phyloP scores from a whole-genome alignment of 1,284 basidiomycete genomes.

The Ceratobasidium sp. region DNA sequence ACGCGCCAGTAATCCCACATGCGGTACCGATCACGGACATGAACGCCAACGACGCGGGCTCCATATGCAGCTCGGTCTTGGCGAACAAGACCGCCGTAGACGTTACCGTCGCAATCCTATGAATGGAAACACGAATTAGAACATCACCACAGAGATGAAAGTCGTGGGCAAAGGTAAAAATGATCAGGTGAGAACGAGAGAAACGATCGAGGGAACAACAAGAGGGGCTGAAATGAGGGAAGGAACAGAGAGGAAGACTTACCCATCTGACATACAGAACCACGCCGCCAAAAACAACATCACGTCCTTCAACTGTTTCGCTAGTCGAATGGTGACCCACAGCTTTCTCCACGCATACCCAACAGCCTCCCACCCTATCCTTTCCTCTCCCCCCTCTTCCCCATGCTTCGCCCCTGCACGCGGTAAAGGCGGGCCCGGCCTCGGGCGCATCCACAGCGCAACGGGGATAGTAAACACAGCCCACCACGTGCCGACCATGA shows the following conservation, averaged over 20 bases:
- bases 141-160: not conserved
- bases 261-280: constrained; percentile 91
- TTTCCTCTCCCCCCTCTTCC: constrained; percentile 41
- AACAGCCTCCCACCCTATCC: constrained; percentile 59
- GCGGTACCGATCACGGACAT: constrained; percentile 75
- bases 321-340: constrained; percentile 56
- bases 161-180: not conserved
- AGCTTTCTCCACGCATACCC: constrained; percentile 72
- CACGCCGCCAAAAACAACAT: constrained; percentile 89
- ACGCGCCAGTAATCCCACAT: constrained; percentile 77
- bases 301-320: constrained; percentile 75
- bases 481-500: constrained; percentile 77
- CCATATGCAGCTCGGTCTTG: constrained; percentile 82
- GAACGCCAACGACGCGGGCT: constrained; percentile 72
- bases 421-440: constrained; percentile 46
- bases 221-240: not conserved
- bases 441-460: constrained; percentile 71
- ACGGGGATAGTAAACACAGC: constrained; percentile 80
- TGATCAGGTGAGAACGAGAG: no score
- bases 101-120: constrained; percentile 84
- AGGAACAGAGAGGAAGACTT: constrained; percentile 46
- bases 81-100: constrained; percentile 85
- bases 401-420: constrained; percentile 14
- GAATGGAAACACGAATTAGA: not conserved
- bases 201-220: no score